phyloP scores from a whole-genome alignment of 495 filamentous ascomycete species.

The Penicillium samsonianum region DNA sequence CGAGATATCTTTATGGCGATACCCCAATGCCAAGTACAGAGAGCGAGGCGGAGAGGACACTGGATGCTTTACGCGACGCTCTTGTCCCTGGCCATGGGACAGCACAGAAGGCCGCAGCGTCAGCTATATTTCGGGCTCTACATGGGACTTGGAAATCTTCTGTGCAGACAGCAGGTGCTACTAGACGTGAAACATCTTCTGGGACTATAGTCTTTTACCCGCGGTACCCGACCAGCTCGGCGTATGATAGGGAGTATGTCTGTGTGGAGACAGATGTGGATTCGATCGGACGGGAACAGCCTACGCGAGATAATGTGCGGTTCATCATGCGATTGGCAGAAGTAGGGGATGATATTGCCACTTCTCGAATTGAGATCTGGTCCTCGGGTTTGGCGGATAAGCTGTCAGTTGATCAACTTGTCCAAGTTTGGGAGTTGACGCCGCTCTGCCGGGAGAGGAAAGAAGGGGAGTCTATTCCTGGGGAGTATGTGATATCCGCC shows the following conservation, averaged over 20 bases:
- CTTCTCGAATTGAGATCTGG: conserved; percentile 19
- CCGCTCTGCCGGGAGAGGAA: conserved; percentile 10
- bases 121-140: conserved; percentile 68
- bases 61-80: conserved; percentile 25
- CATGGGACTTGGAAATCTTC: conserved; percentile 71
- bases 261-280: conserved; percentile 24
- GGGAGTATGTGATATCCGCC: conserved; percentile 21
- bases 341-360: not conserved
- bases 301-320: not conserved
- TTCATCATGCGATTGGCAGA: conserved; percentile 21
- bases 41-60: conserved; percentile 12
- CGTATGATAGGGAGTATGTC: conserved; percentile 36
- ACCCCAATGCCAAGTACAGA: not conserved
- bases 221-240: conserved; percentile 35
- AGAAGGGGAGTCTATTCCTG: conserved; percentile 6
- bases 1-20: conserved; percentile 30
- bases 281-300: not conserved
- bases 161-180: conserved; percentile 41
- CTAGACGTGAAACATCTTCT: conserved; percentile 25
- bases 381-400: not conserved
- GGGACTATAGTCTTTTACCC: conserved; percentile 67
- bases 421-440: conserved; percentile 6
- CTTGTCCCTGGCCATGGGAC: conserved; percentile 10
- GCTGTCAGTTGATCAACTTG: not conserved
- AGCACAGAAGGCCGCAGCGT: conserved; percentile 19